phyloP scores from a whole-genome alignment of 1,139 yeast species.

The Lodderomyces metapsilosis region DNA sequence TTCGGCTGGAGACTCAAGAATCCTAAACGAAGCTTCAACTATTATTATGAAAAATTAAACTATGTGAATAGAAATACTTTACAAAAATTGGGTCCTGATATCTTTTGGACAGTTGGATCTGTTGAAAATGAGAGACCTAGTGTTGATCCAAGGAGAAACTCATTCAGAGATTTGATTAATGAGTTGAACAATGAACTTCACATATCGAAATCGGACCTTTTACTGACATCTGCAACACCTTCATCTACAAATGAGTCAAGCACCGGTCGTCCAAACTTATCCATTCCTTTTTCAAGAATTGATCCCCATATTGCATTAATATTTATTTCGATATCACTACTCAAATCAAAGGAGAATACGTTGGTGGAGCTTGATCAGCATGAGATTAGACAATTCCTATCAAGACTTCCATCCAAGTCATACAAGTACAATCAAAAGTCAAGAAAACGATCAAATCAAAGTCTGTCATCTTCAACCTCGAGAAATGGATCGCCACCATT shows the following conservation, averaged over 20 bases:
- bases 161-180: slow-evolving; percentile 33
- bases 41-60: slow-evolving; percentile 34
- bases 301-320: slow-evolving; percentile 79
- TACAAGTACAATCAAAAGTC: slow-evolving; percentile 27
- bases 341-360: slow-evolving; percentile 76
- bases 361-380: slow-evolving; percentile 85
- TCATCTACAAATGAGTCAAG: not conserved
- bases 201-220: slow-evolving; percentile 6
- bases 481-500: slow-evolving; percentile 15
- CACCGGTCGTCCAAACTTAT: slow-evolving; percentile 10
- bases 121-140: slow-evolving; percentile 14
- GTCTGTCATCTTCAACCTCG: slow-evolving; percentile 15
- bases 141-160: slow-evolving; percentile 18
- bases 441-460: slow-evolving; percentile 11
- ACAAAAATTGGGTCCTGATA: slow-evolving; percentile 43
- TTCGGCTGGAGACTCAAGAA: slow-evolving; percentile 71
- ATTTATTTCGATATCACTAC: slow-evolving; percentile 73
- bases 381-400: slow-evolving; percentile 78
- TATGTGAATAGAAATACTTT: slow-evolving; percentile 21
- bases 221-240: slow-evolving; percentile 1
- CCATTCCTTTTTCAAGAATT: slow-evolving; percentile 61
- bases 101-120: slow-evolving; percentile 36
- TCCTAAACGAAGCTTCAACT: slow-evolving; percentile 29
- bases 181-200: slow-evolving; percentile 21
- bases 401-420: slow-evolving; percentile 50